Evolutionary conservation across 2,329 filamentous ascomycete species (phyloP).

Genomic region (Phaeosphaeria sp.): DNA sequence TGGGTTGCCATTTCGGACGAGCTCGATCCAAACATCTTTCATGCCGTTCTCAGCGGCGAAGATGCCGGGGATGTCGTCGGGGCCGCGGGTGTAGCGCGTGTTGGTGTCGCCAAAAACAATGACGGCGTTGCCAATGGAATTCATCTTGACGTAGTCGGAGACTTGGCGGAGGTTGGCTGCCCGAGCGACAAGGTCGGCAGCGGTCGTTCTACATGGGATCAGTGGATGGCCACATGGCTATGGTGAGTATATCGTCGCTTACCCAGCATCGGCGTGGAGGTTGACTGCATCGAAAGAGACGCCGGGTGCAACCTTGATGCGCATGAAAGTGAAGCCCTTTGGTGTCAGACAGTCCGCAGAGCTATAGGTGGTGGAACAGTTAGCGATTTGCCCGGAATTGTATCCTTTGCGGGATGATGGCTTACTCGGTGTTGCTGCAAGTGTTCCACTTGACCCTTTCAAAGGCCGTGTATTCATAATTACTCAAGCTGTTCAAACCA

Average conservation of each 20-base stretch:
- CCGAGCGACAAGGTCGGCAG: constrained; percentile 62
- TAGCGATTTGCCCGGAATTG: neutral
- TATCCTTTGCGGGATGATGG: neutral
- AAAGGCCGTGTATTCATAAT: constrained; percentile 63
- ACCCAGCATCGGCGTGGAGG: constrained; percentile 70
- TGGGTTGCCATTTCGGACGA: constrained; percentile 44
- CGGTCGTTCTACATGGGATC: constrained; percentile 56
- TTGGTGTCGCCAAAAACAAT: constrained; percentile 71
- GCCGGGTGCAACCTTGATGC: constrained; percentile 58
- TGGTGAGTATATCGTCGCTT: constrained; percentile 3
- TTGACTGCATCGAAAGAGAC: constrained; percentile 71
- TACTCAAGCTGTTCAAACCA: constrained; percentile 69
- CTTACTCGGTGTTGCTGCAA: constrained; percentile 57
- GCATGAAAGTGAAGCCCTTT: constrained; percentile 74
- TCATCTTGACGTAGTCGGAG: constrained; percentile 61
- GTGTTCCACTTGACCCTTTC: constrained; percentile 64
- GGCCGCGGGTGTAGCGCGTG: constrained; percentile 64
- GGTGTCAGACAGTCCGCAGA: constrained; percentile 69
- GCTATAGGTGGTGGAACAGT: constrained; percentile 35
- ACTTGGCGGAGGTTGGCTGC: constrained; percentile 66
- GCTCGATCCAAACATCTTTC: constrained; percentile 66
- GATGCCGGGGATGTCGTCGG: constrained; percentile 59
- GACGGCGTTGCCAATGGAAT: constrained; percentile 67
- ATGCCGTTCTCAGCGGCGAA: constrained; percentile 61
- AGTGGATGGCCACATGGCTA: neutral